Conservation (phyloP, 345 rosid species). For the Hibiscus mutabilis region DNA sequence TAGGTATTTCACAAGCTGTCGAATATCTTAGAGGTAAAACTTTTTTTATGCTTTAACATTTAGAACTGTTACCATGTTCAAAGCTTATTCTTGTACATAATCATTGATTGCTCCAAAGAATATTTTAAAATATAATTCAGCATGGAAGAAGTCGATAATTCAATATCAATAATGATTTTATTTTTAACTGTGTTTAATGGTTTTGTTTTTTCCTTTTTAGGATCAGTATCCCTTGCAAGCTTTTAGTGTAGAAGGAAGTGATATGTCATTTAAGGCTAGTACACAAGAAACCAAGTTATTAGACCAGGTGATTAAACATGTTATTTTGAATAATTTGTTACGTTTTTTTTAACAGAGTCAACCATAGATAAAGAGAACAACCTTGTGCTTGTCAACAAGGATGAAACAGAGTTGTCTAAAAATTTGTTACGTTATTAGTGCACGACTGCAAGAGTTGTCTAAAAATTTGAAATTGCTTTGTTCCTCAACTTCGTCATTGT, state of each 20-base stretch:
- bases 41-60: neutral
- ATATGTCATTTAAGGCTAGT: neutral
- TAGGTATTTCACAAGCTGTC: constrained; percentile 1
- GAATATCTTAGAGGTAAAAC: constrained; percentile 14
- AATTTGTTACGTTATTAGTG: constrained; percentile 45
- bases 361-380: constrained; percentile 44
- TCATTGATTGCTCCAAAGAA: too few species aligned
- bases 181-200: neutral
- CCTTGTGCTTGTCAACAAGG: constrained; percentile 17
- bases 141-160: too few species aligned
- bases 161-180: neutral
- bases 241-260: constrained; percentile 8
- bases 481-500: constrained; percentile 30
- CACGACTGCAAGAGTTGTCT: constrained; percentile 44
- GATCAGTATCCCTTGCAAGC: constrained; percentile 5
- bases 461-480: constrained; percentile 44
- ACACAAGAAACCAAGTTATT: neutral
- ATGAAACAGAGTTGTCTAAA: constrained; percentile 51
- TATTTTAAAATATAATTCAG: too few species aligned
- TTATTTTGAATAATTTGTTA: neutral
- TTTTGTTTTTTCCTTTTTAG: constrained; percentile 4
- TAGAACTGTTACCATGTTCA: neutral
- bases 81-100: neutral
- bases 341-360: constrained; percentile 19
- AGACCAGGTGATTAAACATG: constrained; percentile 15